These are phyloP conservation scores for Eucalyptus guilfoylei DNA, from an alignment of 345 rosid species.

Conservation along the genomic window DNA sequence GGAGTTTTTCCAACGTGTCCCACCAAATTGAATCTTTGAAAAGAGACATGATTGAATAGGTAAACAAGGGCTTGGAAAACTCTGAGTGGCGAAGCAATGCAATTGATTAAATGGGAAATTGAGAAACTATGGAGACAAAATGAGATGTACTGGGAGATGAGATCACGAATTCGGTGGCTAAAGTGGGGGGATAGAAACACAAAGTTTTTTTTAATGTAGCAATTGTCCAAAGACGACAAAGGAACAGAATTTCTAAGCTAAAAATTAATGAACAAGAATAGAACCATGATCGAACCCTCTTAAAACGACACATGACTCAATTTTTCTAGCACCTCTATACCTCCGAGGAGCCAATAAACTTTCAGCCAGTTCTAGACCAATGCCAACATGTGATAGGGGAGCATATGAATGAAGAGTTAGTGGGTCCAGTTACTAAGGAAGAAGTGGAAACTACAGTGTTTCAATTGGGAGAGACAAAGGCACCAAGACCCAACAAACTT, in stretches of 20 bases:
- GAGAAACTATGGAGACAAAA: no score
- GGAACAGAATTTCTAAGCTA: not conserved
- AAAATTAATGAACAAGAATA: not conserved
- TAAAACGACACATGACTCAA: not conserved
- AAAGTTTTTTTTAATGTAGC: no score
- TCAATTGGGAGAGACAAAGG: not conserved
- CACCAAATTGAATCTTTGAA: not conserved
- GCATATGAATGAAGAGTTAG: not conserved
- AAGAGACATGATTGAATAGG: not conserved
- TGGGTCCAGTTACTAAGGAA: rapidly evolving
- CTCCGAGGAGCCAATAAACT: not conserved
- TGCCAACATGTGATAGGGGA: rapidly evolving
- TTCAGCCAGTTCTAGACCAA: not conserved
- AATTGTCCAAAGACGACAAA: not conserved
- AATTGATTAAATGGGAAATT: no score
- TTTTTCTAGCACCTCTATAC: not conserved
- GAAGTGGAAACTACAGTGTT: not conserved
- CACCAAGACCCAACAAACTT: rapidly evolving
- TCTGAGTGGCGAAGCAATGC: not conserved
- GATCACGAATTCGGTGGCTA: no score
- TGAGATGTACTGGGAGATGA: no score
- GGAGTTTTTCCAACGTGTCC: rapidly evolving
- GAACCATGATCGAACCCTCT: not conserved
- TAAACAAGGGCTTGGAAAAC: not conserved
- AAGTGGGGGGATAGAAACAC: no score